phyloP scores from a whole-genome alignment of 139 green algal species.

The Chlamydomonas sphaeroides region DNA sequence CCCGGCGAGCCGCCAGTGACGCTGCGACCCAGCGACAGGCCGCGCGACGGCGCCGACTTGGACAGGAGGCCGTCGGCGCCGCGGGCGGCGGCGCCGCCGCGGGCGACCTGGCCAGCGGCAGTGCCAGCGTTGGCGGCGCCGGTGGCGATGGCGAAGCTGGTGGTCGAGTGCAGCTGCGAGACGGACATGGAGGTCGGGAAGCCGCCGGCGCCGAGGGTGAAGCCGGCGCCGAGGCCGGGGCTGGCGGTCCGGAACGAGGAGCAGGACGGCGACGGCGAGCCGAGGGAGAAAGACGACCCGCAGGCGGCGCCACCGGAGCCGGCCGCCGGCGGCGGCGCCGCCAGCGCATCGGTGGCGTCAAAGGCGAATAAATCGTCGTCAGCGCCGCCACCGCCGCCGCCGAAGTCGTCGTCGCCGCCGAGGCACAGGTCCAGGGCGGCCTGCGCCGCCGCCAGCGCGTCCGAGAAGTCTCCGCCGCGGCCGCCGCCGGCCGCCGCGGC shows the following conservation, averaged over 20 bases:
- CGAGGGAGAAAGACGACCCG: too few species aligned
- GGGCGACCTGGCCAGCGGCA: not conserved
- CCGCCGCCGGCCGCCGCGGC: not conserved
- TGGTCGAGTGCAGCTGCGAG: conserved; percentile 17
- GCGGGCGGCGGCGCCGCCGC: not conserved
- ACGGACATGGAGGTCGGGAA: not conserved
- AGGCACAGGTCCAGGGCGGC: conserved; percentile 26
- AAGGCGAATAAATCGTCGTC: conserved; percentile 28
- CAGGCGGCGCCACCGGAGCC: not conserved
- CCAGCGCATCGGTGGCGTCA: not conserved
- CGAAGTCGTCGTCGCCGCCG: not conserved
- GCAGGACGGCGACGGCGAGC: not conserved
- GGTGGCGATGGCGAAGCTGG: not conserved
- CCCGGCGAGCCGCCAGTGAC: not conserved
- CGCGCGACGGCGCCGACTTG: not conserved
- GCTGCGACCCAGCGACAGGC: not conserved
- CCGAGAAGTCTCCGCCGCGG: not conserved
- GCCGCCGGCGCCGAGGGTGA: too few species aligned
- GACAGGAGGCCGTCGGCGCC: not conserved
- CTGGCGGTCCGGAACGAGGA: not conserved
- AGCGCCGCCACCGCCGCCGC: not conserved
- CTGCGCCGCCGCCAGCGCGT: conserved; percentile 26
- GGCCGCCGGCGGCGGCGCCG: not conserved
- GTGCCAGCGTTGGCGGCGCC: not conserved
- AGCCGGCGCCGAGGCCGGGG: too few species aligned